These are phyloP conservation scores for Coniophora puteana DNA, from an alignment of 1,284 basidiomycete species.

Conservation along the genomic window DNA sequence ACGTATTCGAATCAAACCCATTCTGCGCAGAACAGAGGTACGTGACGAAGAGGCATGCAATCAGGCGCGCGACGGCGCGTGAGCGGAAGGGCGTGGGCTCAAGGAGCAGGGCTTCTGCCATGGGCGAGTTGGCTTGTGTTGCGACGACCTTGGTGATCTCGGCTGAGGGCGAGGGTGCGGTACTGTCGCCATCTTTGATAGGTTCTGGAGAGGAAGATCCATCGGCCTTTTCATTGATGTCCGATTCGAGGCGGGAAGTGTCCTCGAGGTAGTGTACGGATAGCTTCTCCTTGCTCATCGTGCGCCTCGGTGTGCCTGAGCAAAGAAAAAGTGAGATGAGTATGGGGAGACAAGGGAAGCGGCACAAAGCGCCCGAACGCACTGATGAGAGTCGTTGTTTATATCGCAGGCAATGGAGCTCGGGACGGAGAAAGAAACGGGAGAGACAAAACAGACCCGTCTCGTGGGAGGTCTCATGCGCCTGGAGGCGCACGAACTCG, in stretches of 20 bases:
- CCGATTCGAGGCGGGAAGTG: not conserved
- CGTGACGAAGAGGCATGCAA: conserved; percentile 10
- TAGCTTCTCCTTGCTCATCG: not conserved
- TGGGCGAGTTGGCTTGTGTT: conserved; percentile 6
- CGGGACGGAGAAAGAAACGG: no score
- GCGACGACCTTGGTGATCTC: conserved; percentile 5
- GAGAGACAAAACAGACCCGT: no score
- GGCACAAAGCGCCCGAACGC: not conserved
- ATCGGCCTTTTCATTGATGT: not conserved
- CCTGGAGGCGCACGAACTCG: no score
- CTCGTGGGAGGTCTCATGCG: no score
- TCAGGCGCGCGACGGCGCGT: conserved; percentile 7
- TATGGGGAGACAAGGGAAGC: not conserved
- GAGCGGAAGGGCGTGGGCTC: conserved; percentile 8
- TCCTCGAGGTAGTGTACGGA: conserved; percentile 1
- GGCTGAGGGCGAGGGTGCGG: no score
- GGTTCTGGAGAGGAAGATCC: not conserved
- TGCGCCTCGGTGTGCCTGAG: not conserved
- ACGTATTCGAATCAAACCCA: conserved; percentile 15
- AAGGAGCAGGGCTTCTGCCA: conserved; percentile 8
- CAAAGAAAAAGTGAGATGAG: not conserved
- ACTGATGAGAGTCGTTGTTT: not conserved
- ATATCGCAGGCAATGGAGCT: not conserved
- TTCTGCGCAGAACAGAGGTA: conserved; percentile 15
- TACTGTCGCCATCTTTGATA: no score